phyloP scores from a whole-genome alignment of 768 basidiomycete species.

The Lactifluus hygrophoroides region DNA sequence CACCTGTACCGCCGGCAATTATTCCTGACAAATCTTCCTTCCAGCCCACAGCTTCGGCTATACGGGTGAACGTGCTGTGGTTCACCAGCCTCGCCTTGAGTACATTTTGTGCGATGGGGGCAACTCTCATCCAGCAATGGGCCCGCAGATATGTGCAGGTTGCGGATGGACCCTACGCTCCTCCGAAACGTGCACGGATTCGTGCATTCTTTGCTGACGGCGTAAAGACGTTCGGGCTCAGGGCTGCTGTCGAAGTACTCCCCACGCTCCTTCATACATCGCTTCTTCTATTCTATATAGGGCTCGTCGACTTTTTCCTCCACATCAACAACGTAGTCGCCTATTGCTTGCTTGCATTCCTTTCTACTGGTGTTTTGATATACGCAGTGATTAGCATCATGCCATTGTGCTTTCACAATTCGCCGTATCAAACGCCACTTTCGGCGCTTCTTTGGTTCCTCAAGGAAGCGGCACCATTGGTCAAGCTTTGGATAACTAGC shows the following conservation, averaged over 20 bases:
- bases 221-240: constrained; percentile 33
- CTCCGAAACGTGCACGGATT: not conserved
- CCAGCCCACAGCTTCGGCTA: not conserved
- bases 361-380: not conserved
- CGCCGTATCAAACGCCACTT: not conserved
- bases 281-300: not conserved
- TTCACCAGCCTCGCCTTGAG: not conserved
- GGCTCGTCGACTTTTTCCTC: not conserved
- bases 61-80: not conserved
- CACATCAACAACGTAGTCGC: not conserved
- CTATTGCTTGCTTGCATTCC: not conserved
- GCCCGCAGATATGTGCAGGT: not conserved
- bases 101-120: not conserved
- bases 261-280: not conserved
- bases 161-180: not conserved
- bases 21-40: not conserved
- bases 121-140: not conserved
- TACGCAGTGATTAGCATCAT: not conserved
- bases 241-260: constrained; percentile 33
- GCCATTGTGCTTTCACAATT: not conserved
- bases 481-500: not conserved
- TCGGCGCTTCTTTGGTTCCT: not conserved
- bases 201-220: constrained; percentile 29
- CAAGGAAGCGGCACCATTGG: not conserved
- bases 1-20: not conserved